Evolutionary conservation across 2,329 filamentous ascomycete genomes (phyloP).

Genomic region (Dothideomycetes sp.): DNA sequence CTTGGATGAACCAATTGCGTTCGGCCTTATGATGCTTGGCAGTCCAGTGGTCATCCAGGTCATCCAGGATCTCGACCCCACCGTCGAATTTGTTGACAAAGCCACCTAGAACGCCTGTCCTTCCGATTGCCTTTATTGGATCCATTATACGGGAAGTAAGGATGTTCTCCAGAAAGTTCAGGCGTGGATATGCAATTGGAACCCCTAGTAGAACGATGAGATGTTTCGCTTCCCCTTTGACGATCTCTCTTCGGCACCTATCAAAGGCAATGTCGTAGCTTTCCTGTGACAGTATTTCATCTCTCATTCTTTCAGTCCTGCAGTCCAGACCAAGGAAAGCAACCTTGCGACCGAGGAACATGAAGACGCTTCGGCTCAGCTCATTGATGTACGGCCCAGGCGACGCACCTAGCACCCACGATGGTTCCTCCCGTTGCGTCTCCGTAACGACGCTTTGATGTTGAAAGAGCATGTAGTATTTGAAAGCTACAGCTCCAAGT

Average conservation of each 20-base stretch:
- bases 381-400: slow-evolving; percentile 88
- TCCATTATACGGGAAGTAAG: slow-evolving; percentile 79
- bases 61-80: slow-evolving; percentile 82
- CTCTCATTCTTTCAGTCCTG: slow-evolving; percentile 76
- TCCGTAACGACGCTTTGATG: slow-evolving; percentile 81
- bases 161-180: slow-evolving; percentile 52
- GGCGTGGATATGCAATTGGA: slow-evolving; percentile 35
- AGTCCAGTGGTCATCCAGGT: slow-evolving; percentile 95
- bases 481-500: slow-evolving; percentile 83
- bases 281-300: slow-evolving; percentile 67
- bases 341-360: slow-evolving; percentile 68
- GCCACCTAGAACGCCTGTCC: slow-evolving; percentile 65
- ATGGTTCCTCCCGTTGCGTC: slow-evolving; percentile 73
- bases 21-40: slow-evolving; percentile 90
- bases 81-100: slow-evolving; percentile 85
- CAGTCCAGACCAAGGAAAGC: slow-evolving; percentile 82
- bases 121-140: slow-evolving; percentile 78
- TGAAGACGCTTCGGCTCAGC: slow-evolving; percentile 72
- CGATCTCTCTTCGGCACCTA: slow-evolving; percentile 69
- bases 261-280: slow-evolving; percentile 84
- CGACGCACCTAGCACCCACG: slow-evolving; percentile 71
- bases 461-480: slow-evolving; percentile 98
- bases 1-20: slow-evolving; percentile 74
- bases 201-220: slow-evolving; percentile 79
- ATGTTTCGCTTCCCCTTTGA: slow-evolving; percentile 78